phyloP scores from a whole-genome alignment of 23 red algal species.

The Gracilariopsis chorda region DNA sequence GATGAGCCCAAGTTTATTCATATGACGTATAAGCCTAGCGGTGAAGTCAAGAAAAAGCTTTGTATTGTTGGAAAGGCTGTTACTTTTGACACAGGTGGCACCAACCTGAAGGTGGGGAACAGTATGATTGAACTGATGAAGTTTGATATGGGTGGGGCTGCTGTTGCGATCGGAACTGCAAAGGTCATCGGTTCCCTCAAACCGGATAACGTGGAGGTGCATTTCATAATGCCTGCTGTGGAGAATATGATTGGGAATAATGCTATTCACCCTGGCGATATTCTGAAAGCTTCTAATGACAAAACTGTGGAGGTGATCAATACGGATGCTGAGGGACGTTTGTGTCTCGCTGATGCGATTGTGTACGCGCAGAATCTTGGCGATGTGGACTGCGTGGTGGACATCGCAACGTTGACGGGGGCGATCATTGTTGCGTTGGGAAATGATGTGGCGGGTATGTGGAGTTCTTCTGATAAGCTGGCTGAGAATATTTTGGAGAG shows the following conservation, averaged over 20 bases:
- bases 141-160: conserved; percentile 96
- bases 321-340: conserved; percentile 89
- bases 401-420: conserved; percentile 95
- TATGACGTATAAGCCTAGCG: conserved; percentile 84
- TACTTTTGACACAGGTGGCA: conserved; percentile 94
- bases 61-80: conserved; percentile 93
- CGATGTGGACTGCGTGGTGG: conserved; percentile 83
- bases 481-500: conserved; percentile 50
- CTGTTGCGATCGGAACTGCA: conserved; percentile 78
- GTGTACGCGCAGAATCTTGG: conserved; percentile 90
- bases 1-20: conserved; percentile 99
- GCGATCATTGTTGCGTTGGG: conserved; percentile 92
- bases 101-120: conserved; percentile 89
- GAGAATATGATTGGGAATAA: conserved; percentile 92
- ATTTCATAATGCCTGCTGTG: conserved; percentile 92
- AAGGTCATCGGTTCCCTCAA: conserved; percentile 83
- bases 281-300: conserved; percentile 89
- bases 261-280: conserved; percentile 92
- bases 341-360: conserved; percentile 92
- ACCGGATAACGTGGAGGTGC: conserved; percentile 83
- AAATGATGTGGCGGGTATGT: conserved; percentile 88
- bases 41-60: conserved; percentile 76
- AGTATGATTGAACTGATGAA: conserved; percentile 99
- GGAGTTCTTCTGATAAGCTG: conserved; percentile 72
- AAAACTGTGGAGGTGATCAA: conserved; percentile 95